Base-by-base conservation (phyloP, 2,329 filamentous ascomycete species). In the Xylariomycetidae sp. region DNA sequence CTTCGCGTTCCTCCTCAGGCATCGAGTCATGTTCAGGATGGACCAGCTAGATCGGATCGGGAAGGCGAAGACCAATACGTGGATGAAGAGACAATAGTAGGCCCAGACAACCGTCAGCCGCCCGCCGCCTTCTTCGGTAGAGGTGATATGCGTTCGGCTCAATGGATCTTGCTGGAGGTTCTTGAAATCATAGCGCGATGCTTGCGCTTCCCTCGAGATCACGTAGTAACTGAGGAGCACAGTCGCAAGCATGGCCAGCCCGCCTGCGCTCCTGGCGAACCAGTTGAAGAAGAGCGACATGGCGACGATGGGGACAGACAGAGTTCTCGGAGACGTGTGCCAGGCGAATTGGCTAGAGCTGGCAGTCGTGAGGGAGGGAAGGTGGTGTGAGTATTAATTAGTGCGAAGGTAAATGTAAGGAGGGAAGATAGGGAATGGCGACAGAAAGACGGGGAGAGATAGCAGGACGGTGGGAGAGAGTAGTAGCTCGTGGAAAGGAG, bases 51-150 rank as follows among this genome's bases (percentile, higher is more conserved):
- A 74, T 38, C 80, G 72, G 5, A 80, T 50, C 15, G 79, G 77
- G 46, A 85, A 85, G 19, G 70, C 55, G 42, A 76, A 73, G 47
- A 82, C 78, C 34, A 83, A 63, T 34, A 77, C 37, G 54, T 86
- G 82, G 36, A 85, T 72, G 20, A 82, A 53, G 13, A 85, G 62
- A 33, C 73, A 77, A 58, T 85, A 86, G 49, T 76, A 78, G 31
- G 78, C 69, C 49, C 81, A 82, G 18, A 76, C 19, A 30, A 66
- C 54, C 11, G 72, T 74, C 64, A 63, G 74, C 30, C 67, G 50
- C 19, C 72, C 70, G 25, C 62, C 67, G 17, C 70, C 69, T 23
- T 59, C 48, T 29, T 51, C 44, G 11, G 57, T 52, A 9, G 57
- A 51, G 27, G 59, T 51, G 44, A 56, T 43, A 31, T 49, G 49